A percentile compares a stretch with the other conserved stretches of the same genome.
phyloP scores from a whole-genome alignment of 2,329 filamentous ascomycete genomes.

The Aspergillus tubingensis region DNA sequence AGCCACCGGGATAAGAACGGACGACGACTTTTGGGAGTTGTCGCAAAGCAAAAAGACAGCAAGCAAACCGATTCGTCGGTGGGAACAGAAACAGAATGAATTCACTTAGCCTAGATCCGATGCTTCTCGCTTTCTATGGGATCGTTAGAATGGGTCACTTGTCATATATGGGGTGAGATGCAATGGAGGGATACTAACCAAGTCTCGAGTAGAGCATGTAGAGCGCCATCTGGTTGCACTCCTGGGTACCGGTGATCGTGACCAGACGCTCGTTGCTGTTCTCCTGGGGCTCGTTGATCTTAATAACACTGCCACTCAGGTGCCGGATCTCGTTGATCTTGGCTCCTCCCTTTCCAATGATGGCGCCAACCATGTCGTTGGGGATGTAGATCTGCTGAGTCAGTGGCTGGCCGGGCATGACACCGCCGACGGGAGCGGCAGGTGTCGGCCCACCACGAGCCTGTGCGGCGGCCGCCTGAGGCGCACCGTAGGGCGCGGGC shows the following conservation, averaged over 20 bases:
- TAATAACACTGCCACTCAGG: constrained; percentile 95
- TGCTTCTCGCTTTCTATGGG: constrained; percentile 73
- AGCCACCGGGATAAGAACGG: constrained; percentile 17
- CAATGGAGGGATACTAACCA: constrained; percentile 56
- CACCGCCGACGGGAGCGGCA: constrained; percentile 65
- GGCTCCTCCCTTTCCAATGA: constrained; percentile 96
- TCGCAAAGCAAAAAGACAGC: constrained; percentile 11
- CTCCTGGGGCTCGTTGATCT: constrained; percentile 99
- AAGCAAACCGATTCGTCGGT: constrained; percentile 27
- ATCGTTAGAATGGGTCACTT: constrained; percentile 15
- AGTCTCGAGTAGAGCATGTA: constrained; percentile 99
- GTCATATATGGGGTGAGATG: background rate
- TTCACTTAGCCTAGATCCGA: constrained; percentile 55
- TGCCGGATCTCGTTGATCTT: constrained; percentile 99
- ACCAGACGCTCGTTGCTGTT: constrained; percentile 98
- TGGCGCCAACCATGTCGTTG: constrained; percentile 99
- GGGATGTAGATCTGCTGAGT: constrained; percentile 99
- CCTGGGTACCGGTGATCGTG: constrained; percentile 94
- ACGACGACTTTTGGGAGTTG: constrained; percentile 12
- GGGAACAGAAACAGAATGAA: constrained; percentile 16
- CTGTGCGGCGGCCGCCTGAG: constrained; percentile 61
- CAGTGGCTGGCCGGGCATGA: constrained; percentile 77
- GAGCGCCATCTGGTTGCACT: constrained; percentile 99
- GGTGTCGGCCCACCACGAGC: constrained; percentile 70
- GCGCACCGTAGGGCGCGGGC: constrained; percentile 66